Percentiles rank a stretch among this genome's conserved stretches.
phyloP scores from a whole-genome alignment of 1,139 yeast species.

The Pneumocystis jirovecii region DNA sequence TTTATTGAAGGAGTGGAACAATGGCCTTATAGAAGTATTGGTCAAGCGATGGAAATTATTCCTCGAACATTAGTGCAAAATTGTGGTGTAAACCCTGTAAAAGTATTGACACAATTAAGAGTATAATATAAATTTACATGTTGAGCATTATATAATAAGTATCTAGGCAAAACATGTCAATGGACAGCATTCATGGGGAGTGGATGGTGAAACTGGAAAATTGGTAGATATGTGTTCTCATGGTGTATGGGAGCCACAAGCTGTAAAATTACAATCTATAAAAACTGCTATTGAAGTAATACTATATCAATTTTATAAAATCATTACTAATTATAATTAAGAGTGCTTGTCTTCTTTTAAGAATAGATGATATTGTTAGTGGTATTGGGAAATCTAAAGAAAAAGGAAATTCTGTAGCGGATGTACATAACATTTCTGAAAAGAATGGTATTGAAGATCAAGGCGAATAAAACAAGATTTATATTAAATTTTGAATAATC shows the following conservation, averaged over 20 bases:
- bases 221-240: slow-evolving; percentile 88
- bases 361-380: slow-evolving; percentile 95
- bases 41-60: slow-evolving; percentile 95
- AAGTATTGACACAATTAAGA: slow-evolving; percentile 42
- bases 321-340: slow-evolving; percentile 19
- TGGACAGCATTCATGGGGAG: slow-evolving; percentile 73
- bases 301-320: neutral
- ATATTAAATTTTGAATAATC: neutral
- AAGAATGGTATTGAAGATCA: neutral
- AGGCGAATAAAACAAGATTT: neutral
- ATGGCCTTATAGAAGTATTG: slow-evolving; percentile 98
- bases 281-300: slow-evolving; percentile 67
- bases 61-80: slow-evolving; percentile 95
- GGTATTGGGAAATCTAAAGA: slow-evolving; percentile 53
- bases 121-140: neutral
- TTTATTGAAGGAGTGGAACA: slow-evolving; percentile 88
- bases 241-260: slow-evolving; percentile 99
- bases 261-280: slow-evolving; percentile 86
- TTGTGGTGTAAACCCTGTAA: slow-evolving; percentile 93
- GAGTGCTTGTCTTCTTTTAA: slow-evolving; percentile 81
- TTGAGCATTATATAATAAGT: slow-evolving; percentile 25
- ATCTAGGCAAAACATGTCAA: slow-evolving; percentile 93
- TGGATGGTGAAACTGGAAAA: slow-evolving; percentile 89
- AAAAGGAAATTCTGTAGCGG: slow-evolving; percentile 16
- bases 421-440: slow-evolving; percentile 15